Evolutionary conservation across 305 asterid genomes (phyloP), one percentile per base, ranked within the genome.

Genomic region (Lippia alba): DNA sequence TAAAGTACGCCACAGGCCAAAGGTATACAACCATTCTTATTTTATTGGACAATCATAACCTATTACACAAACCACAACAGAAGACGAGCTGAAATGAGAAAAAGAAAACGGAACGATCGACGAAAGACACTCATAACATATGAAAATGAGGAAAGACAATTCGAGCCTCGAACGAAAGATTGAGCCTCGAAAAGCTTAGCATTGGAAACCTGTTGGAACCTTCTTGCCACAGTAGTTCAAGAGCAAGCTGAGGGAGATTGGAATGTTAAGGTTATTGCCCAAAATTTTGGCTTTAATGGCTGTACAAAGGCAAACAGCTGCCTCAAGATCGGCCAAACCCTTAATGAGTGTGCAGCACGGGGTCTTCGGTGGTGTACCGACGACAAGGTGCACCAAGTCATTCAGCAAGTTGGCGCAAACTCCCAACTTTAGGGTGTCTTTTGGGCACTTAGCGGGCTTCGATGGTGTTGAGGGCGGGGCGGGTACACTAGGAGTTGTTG

Each of bases 221-320:
- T 78, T 81, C 79, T 72, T 83, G 64, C 86, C 86, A 62, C 89
- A 84, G 63, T 62, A 71, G 77, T 81, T 84, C 46, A 84, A 69
- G 51, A 84, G 80, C 75, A 84, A 76, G 81, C 82, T 78, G 12
- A 80, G 75, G 1, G 82, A 78, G 61, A 80, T 46, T 4, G 81
- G 84, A 20, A 80, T 56, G 61, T 84, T 79, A 15, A 81, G 84
- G 65, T 83, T 80, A 41, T 69, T 75, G 51, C 83, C 87, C 66
- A 80, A 64, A 2, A 84, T 51, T 0, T 81, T 77, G 50, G 87
- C 87, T 48, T 85, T 85, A 20, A 82, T 74, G 58, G 90, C 90
- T 2, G 90, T 85, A 81, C 90, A 85, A 5, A 85, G 83, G 78
- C 90, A 85, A 16, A 80, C 67, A 11, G 87, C 90, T 0, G 90